A percentile compares a stretch with the other conserved stretches of the same genome.
These are phyloP conservation scores for Pseudogymnoascus sp. DNA, from an alignment of 2,329 filamentous ascomycete genomes.

Conservation along the genomic window DNA sequence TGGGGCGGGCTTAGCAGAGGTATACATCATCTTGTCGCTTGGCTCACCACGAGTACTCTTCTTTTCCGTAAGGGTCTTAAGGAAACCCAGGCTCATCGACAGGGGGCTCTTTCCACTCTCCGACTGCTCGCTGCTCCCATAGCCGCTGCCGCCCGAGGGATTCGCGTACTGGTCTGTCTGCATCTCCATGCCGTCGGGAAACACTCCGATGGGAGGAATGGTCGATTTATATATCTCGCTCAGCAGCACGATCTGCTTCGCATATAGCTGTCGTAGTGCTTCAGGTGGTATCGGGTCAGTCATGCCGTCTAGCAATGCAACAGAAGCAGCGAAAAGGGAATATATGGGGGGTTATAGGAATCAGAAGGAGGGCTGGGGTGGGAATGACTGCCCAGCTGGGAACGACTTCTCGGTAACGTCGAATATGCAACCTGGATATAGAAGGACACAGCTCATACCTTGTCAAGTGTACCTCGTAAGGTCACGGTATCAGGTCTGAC, in stretches of 20 bases:
- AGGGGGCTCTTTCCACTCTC: constrained; percentile 27
- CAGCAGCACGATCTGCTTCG: constrained; percentile 3
- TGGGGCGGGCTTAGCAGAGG: constrained; percentile 7
- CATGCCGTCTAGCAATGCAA: background rate
- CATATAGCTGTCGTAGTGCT: constrained; percentile 4
- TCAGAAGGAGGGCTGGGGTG: background rate
- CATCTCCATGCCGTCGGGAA: background rate
- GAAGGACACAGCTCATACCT: background rate
- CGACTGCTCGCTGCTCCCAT: constrained; percentile 25
- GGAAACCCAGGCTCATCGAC: constrained; percentile 48
- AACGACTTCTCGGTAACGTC: background rate
- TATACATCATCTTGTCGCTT: background rate
- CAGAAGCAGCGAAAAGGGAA: background rate
- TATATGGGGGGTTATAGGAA: background rate
- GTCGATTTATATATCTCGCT: constrained; percentile 5
- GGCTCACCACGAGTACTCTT: constrained; percentile 64
- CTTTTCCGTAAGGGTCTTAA: constrained; percentile 64
- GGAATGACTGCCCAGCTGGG: background rate
- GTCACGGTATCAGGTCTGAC: background rate
- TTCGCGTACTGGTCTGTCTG: constrained; percentile 24
- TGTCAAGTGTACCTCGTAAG: constrained; percentile 3
- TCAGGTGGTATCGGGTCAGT: constrained; percentile 3
- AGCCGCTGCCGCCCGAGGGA: constrained; percentile 22
- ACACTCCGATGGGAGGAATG: background rate
- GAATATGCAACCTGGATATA: constrained; percentile 4